A percentile compares a stretch with the other conserved stretches of the same genome.
These are phyloP conservation scores for Closterium sp. DNA, from an alignment of 139 green algal genomes.

Conservation along the genomic window DNA sequence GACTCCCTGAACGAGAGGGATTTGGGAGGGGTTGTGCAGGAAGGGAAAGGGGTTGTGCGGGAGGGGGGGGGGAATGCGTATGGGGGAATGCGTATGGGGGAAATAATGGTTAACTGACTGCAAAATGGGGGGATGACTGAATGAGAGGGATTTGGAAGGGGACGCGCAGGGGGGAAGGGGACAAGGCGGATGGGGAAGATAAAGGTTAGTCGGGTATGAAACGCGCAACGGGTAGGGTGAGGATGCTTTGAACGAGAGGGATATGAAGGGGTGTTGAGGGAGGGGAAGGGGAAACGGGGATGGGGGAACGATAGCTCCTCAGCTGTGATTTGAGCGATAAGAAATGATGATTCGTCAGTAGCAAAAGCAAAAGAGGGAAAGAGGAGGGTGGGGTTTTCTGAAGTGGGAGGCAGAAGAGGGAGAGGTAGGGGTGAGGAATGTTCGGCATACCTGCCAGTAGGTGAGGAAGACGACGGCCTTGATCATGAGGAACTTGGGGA, in stretches of 20 bases:
- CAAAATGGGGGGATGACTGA: no score
- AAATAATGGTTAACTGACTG: no score
- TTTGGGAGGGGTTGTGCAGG: background rate
- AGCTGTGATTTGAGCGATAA: no score
- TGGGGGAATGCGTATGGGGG: no score
- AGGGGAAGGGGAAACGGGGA: background rate
- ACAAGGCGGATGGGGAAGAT: no score
- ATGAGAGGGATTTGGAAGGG: background rate
- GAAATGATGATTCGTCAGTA: no score
- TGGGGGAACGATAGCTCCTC: no score
- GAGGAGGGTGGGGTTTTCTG: constrained; percentile 51
- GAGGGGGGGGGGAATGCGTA: no score
- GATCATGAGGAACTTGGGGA: constrained; percentile 93
- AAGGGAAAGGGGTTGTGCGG: background rate
- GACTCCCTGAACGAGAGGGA: no score
- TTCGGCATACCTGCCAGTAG: constrained; percentile 78
- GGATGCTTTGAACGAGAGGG: no score
- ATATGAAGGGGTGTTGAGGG: background rate
- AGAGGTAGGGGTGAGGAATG: background rate
- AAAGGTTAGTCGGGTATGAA: no score
- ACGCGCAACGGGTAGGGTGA: no score
- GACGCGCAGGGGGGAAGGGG: background rate
- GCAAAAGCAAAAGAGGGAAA: constrained; percentile 67
- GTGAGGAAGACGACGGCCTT: constrained; percentile 96
- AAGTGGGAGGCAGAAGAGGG: background rate